Base-by-base conservation (phyloP, 2,329 filamentous ascomycete genomes). In the Penicillium rolfsii region DNA sequence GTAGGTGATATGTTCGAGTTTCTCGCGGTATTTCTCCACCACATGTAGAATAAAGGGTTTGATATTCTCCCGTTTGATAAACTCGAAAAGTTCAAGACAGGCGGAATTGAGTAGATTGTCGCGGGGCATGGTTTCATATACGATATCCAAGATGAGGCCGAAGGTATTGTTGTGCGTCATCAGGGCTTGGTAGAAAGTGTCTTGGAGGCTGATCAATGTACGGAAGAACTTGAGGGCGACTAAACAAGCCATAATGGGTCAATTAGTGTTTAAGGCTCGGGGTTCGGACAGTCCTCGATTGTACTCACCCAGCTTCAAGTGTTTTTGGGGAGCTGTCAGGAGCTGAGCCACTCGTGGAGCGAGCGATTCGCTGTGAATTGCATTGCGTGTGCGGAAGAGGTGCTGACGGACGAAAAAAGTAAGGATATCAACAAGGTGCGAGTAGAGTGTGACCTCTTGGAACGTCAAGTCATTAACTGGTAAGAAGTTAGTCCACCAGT, bases 91-190 rank as follows among this genome's bases (percentile, higher is more conserved):
- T 72, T 99, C 95, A 9, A 98, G 83, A 69, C 92, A 97, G 8
- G 93, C 94, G 0, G 94, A 98, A 75, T 95, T 96, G 35, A 98
- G 83, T 3, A 99, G 83, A 68, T 97, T 98, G 76, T 99, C 94
- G 45, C 93, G 87, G 0, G 93, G 91, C 85, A 97, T 90, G 0
- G 92, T 95, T 66, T 91, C 87, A 58, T 90, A 85, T 36, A 98
- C 85, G 40, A 97, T 89, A 67, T 95, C 87, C 14, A 99, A 82
- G 36, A 98, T 91, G 0, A 93, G 90, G 43, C 90, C 91, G 61
- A 98, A 88, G 0, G 95, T 87, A 61, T 89, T 87, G 73, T 93
- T 90, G 67, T 93, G 87, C 28, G 89, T 90, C 68, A 98, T 85
- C 69, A 97, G 89, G 57, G 89, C 89, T 70, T 92, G 89, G 74